phyloP scores from a whole-genome alignment of 2,329 filamentous ascomycete genomes.

The Verruconis gallopava region DNA sequence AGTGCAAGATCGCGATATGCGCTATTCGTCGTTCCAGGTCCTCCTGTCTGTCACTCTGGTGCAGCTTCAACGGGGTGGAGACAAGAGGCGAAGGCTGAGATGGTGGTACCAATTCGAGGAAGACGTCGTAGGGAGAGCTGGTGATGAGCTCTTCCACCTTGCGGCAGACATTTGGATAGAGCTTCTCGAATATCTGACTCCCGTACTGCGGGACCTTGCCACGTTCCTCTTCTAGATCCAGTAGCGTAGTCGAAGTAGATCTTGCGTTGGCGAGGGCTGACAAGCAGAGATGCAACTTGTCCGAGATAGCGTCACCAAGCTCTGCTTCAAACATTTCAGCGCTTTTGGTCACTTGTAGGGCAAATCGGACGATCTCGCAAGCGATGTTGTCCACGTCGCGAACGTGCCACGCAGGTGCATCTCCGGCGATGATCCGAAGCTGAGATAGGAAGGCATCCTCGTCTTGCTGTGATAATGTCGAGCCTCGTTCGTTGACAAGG shows the following conservation, averaged over 20 bases:
- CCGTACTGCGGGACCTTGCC: neutral
- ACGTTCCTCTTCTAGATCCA: neutral
- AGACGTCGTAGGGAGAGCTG: constrained; percentile 30
- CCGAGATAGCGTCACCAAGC: neutral
- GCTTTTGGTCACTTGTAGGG: constrained; percentile 20
- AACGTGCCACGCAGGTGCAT: constrained; percentile 3
- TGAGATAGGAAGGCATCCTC: constrained; percentile 1
- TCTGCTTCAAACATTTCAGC: neutral
- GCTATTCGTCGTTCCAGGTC: constrained; percentile 67
- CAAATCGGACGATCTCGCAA: constrained; percentile 32
- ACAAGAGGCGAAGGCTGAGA: neutral
- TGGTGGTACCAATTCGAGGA: constrained; percentile 23
- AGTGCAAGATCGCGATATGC: constrained; percentile 76
- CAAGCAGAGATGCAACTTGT: neutral
- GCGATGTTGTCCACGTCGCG: constrained; percentile 26
- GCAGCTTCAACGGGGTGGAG: constrained; percentile 10
- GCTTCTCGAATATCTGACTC: neutral
- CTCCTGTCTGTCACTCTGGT: constrained; percentile 29
- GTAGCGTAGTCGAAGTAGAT: neutral
- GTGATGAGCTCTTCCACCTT: constrained; percentile 20
- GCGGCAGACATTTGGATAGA: constrained; percentile 19
- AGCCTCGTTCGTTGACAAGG: constrained; percentile 2
- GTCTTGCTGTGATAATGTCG: neutral
- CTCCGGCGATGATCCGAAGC: constrained; percentile 13
- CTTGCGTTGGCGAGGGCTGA: neutral